These are phyloP conservation scores for Umbelopsis ramanniana DNA, from an alignment of 192 early-diverging fungal species.

Conservation along the genomic window DNA sequence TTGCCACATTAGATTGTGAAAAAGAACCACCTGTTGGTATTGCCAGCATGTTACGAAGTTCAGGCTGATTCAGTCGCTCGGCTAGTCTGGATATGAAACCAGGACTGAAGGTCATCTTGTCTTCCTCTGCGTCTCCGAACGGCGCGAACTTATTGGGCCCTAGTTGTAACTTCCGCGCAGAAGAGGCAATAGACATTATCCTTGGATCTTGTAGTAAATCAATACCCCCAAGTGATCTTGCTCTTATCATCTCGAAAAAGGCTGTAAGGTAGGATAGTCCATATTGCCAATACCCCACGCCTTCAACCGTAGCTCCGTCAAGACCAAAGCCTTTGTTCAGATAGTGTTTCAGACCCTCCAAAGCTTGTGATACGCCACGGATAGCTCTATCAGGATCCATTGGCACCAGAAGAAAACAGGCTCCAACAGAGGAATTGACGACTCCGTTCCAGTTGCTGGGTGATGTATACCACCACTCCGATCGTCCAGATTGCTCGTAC, in stretches of 20 bases:
- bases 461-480: conserved; percentile 1
- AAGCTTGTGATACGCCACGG: background rate
- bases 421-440: background rate
- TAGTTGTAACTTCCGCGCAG: background rate
- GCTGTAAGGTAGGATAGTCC: conserved; percentile 6
- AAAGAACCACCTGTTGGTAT: background rate
- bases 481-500: conserved; percentile 1
- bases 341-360: background rate
- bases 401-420: background rate
- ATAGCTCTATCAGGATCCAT: background rate
- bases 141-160: conserved; percentile 15
- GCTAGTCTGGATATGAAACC: background rate
- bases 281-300: conserved; percentile 12
- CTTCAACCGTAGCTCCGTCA: conserved; percentile 1
- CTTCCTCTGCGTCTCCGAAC: conserved; percentile 12
- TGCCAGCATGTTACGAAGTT: background rate
- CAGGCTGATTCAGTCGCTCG: background rate
- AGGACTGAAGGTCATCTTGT: conserved; percentile 14
- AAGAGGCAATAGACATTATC: background rate
- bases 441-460: conserved; percentile 10
- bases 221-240: background rate
- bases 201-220: background rate
- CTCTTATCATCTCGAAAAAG: background rate
- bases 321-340: background rate
- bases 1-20: conserved; percentile 10